Base-by-base conservation (phyloP, 768 basidiomycete species). In the Mycena filopes region DNA sequence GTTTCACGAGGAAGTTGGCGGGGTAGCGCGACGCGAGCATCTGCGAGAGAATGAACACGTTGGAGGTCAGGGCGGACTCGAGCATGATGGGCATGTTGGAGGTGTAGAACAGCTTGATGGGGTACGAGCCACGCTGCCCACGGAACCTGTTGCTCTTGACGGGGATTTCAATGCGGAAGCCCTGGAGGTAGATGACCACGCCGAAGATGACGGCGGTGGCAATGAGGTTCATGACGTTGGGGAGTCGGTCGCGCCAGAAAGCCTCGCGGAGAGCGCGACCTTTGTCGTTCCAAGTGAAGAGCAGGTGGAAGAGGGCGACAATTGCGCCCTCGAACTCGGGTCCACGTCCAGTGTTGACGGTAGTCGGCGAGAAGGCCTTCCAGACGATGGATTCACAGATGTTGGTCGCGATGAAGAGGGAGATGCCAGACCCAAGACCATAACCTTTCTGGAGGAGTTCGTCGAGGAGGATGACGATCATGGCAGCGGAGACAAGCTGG, bases 51-150 rank as follows among this genome's bases (percentile, higher is more conserved):
- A 99, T 93, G 82, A 96, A 99, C 31, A 99, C 89, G 77, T 99
- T 97, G 62, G 89, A 91, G 1, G 95, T 95, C 60, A 99, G 82
- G 16, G 96, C 96, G 16, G 88, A 90, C 81, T 99, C 94, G 65
- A 99, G 87, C 97, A 99, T 99, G 84, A 99, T 99, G 61, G 97
- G 97, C 97, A 98, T 99, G 83, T 99, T 99, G 46, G 89, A 92
- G 18, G 98, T 99, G 81, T 99, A 99, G 83, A 99, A 99, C 40
- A 99, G 88, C 82, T 99, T 99, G 83, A 99, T 87, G 55, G 98
- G 98, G 83, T 98, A 99, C 16, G 88, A 87, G 43, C 94, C 96
- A 31, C 96, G 87, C 78, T 98, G 96, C n/a, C 98, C 98, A 62
- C 96, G 87, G 90, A 96, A 95, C 69, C 89, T 87, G 84, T 94